phyloP scores from a whole-genome alignment of 768 basidiomycete genomes.

The Kondoa malvinella region DNA sequence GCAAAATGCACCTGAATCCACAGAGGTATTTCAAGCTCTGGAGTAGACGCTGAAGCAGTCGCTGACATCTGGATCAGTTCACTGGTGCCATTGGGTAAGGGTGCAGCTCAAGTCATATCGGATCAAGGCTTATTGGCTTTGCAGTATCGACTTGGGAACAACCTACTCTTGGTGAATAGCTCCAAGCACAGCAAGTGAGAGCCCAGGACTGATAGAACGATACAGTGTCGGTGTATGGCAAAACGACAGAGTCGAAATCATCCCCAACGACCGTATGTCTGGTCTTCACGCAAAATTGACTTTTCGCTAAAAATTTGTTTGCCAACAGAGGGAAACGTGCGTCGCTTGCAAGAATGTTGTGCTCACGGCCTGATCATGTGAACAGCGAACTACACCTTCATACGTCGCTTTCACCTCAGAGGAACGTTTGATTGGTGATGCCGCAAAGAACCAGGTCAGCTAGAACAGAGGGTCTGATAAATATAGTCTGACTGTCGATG shows the following conservation, averaged over 20 bases:
- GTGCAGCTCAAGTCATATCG: neutral
- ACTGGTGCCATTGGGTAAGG: neutral
- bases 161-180: neutral
- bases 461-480: slow-evolving; percentile 38
- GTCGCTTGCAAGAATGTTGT: neutral
- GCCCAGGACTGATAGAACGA: slow-evolving; percentile 47
- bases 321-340: neutral
- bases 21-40: too few species aligned
- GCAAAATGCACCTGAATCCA: neutral
- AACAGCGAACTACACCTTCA: slow-evolving; percentile 91
- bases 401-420: slow-evolving; percentile 86
- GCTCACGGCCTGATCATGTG: neutral
- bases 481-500: neutral
- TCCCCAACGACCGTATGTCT: slow-evolving; percentile 36
- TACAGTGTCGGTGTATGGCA: slow-evolving; percentile 91
- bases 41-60: too few species aligned
- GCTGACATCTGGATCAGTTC: too few species aligned
- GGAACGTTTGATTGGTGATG: slow-evolving; percentile 97
- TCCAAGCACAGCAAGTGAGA: neutral
- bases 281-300: neutral
- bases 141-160: neutral
- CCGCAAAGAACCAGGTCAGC: slow-evolving; percentile 62
- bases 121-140: neutral
- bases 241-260: slow-evolving; percentile 99
- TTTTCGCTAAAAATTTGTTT: neutral